phyloP scores from a whole-genome alignment of 495 filamentous ascomycete genomes.

The Hyaloscypha variabilis region DNA sequence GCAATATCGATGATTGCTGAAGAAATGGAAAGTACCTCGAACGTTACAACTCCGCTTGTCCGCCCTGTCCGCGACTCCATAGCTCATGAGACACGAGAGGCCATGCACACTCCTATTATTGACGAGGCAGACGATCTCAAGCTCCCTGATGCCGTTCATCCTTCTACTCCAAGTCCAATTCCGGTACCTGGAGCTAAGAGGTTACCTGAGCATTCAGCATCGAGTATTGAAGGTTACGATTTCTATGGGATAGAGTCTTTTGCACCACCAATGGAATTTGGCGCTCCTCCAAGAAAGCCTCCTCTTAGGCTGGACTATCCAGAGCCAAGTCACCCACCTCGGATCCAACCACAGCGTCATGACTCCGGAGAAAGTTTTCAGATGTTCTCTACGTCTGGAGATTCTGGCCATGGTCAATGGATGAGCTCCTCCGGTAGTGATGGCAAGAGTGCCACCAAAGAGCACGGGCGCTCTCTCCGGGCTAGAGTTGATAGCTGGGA shows the following conservation, averaged over 20 bases:
- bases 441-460: constrained; percentile 9
- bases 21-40: constrained; percentile 73
- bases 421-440: constrained; percentile 41
- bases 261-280: constrained; percentile 45
- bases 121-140: constrained; percentile 25
- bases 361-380: constrained; percentile 83
- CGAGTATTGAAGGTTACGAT: constrained; percentile 58
- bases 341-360: constrained; percentile 52
- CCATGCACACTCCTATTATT: constrained; percentile 48
- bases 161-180: constrained; percentile 39
- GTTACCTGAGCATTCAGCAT: constrained; percentile 35
- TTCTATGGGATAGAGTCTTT: constrained; percentile 57
- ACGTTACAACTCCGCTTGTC: constrained; percentile 76
- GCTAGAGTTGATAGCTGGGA: constrained; percentile 30
- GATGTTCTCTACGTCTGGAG: constrained; percentile 79
- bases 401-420: constrained; percentile 44
- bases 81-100: constrained; percentile 41
- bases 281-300: constrained; percentile 28
- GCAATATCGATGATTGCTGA: constrained; percentile 44
- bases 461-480: constrained; percentile 16
- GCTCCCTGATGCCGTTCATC: constrained; percentile 32
- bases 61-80: constrained; percentile 51
- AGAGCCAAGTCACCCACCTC: constrained; percentile 29
- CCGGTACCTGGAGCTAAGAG: constrained; percentile 27
- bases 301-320: constrained; percentile 38